These are phyloP conservation scores for Leccinum olivaceopallidum DNA, from an alignment of 768 basidiomycete species.

Conservation along the genomic window DNA sequence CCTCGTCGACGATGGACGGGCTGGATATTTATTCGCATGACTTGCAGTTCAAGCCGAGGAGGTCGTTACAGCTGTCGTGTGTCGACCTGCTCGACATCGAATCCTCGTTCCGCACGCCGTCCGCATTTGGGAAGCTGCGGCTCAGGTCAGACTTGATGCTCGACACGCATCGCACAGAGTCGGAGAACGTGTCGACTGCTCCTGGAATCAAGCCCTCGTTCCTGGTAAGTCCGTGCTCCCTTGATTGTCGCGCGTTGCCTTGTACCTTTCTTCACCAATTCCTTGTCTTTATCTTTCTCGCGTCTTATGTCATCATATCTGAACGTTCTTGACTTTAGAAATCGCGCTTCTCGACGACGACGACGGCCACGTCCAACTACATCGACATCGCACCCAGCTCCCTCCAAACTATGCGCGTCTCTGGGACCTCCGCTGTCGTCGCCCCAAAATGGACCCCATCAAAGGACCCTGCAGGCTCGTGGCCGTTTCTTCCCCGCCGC, in stretches of 20 bases:
- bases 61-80: constrained; percentile 23
- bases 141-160: constrained; percentile 26
- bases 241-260: not conserved
- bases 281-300: not conserved
- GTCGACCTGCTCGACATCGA: constrained; percentile 24
- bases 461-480: constrained; percentile 17
- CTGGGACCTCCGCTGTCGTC: constrained; percentile 1
- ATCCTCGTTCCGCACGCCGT: constrained; percentile 15
- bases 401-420: constrained; percentile 2
- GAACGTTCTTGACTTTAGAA: constrained; percentile 16
- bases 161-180: constrained; percentile 17
- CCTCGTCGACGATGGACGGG: constrained; percentile 34
- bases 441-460: constrained; percentile 5
- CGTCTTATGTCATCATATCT: not conserved
- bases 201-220: not conserved
- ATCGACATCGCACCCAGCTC: constrained; percentile 16
- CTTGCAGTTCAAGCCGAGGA: constrained; percentile 13
- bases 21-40: constrained; percentile 33
- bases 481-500: constrained; percentile 25
- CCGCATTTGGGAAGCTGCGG: constrained; percentile 15
- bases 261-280: not conserved
- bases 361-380: constrained; percentile 35
- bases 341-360: constrained; percentile 38
- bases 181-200: constrained; percentile 14
- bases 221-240: constrained; percentile 18